phyloP scores from a whole-genome alignment of 495 filamentous ascomycete genomes.

The Neurospora sp. region DNA sequence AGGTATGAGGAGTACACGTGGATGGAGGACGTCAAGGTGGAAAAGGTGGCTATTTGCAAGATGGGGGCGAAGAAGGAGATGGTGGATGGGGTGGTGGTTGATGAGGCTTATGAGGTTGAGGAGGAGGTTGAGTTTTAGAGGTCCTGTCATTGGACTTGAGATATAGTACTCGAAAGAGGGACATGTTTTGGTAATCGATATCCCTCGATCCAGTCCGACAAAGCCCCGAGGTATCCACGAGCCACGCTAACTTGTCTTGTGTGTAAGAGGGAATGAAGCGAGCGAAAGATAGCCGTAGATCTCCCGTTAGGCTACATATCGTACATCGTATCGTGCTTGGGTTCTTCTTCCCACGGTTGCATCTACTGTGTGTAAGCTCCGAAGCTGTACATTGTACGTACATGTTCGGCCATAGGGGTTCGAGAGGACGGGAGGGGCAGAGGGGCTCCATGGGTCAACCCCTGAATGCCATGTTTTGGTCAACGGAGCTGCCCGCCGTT shows the following conservation, averaged over 20 bases:
- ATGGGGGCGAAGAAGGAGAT: constrained; percentile 62
- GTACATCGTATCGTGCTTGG: not conserved
- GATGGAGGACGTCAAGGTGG: constrained; percentile 51
- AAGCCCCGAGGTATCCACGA: not conserved
- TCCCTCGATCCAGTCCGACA: not conserved
- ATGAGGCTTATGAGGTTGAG: constrained; percentile 42
- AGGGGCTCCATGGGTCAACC: not conserved
- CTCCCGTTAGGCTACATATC: not conserved
- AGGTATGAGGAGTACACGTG: constrained; percentile 47
- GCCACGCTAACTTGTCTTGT: not conserved
- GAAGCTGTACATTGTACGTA: not conserved
- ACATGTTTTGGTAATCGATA: not conserved
- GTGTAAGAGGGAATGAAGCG: not conserved
- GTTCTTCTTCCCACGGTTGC: not conserved
- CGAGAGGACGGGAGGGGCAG: not conserved
- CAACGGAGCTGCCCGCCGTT: not conserved
- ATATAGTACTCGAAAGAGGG: not conserved
- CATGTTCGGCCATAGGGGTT: not conserved
- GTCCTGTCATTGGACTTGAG: not conserved
- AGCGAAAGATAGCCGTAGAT: not conserved
- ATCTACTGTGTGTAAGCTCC: not conserved
- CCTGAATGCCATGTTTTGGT: not conserved
- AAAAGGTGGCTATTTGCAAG: constrained; percentile 59
- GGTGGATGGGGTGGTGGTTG: constrained; percentile 26
- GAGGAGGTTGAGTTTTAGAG: constrained; percentile 33